Base-by-base conservation (phyloP, 495 filamentous ascomycete species). In the Aspergillus cristatus region DNA sequence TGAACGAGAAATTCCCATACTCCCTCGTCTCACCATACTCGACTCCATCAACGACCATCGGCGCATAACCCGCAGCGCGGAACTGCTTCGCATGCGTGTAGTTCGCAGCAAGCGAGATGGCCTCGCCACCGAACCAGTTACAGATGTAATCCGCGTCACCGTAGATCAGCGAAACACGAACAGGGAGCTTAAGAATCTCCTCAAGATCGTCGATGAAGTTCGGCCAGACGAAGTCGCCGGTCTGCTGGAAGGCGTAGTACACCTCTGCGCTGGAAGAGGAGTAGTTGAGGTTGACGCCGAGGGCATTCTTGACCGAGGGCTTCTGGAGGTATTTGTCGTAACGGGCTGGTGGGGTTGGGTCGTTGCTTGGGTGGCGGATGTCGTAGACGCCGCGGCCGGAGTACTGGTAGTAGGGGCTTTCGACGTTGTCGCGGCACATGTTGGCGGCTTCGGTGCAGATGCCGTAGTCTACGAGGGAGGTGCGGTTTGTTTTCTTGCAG, bases 91-190 rank as follows among this genome's bases (percentile, higher is more conserved):
- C 47, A 22, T 61, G 45, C 8, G 58, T 48, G 38, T 67, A 67
- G 15, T 69, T 48, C 8, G 67, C 36, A 13, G 60, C 52, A 7
- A 67, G 51, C 18, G 57, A 62, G 43, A 68, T 36, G 7, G 59
- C 57, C 39, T 68, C 44, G 14, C 62, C 64, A 3, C 64, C 64
- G 37, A 67, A 57, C 62, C 62, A 65, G 49, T 72, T 77, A 47
- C 74, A 76, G 18, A 65, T 62, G 39, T 74, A 79, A 35, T 79
- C 74, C 24, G 65, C 58, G 53, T 74, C 72, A 24, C 76, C 82
- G 49, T 84, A 84, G 43, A 84, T 69, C 7, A 86, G 64, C 11
- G 75, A 71, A 13, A 88, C 74, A 31, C 76, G 73, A 35, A 87
- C 70, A 4, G 69, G 69, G 22, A 59, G 59, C 2, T 60, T 41